Evolutionary conservation across 108 stramenopile genomes (phyloP), one percentile per base, ranked within the genome.

Genomic region (Discostella stelligeroides): DNA sequence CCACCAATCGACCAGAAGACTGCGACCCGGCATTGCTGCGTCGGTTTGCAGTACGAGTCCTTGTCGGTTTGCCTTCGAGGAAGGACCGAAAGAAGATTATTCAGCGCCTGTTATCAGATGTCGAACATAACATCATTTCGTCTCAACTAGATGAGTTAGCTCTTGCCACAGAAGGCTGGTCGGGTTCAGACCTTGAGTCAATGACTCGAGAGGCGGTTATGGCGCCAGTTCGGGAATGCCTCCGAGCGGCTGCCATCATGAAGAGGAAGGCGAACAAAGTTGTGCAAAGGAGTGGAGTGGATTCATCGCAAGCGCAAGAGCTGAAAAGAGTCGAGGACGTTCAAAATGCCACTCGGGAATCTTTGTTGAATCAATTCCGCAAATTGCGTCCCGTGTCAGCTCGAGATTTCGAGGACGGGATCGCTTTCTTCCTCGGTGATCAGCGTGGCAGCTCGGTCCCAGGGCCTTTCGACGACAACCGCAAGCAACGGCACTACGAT

Each of bases 11-110:
- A 23, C 91, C 89, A 7, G 89, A 86, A 63, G 91, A 92, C 43
- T 92, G 88, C 49, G 93, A 95, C 63, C 84, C 91, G 24, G 93
- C 93, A 27, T 76, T 95, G 28, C 68, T 95, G 15, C 89, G 91
- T 27, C 77, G 93, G 9, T 95, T 95, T 63, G 82, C 84, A 2
- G 84, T 95, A 13, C 87, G 87, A 10, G 86, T 92, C 1, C 41
- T 79, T 41, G 87, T 95, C 10, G 86, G 82, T 8, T 41, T 87
- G 10, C 93, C 93, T 4, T 64, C 83, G 0, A 55, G 38, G 38
- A 69, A 60, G 29, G 91, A 92, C 58, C 68, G 93, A n/a, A 77
- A 54, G 43, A 86, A 86, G 70, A 92, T 95, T 48, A 56, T 95
- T 7, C 50, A 45, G 6, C 72, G 64, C 14, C 64, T 81, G 27